Base-by-base conservation (phyloP, 2,329 filamentous ascomycete species). In the Hypocrella siamensis region DNA sequence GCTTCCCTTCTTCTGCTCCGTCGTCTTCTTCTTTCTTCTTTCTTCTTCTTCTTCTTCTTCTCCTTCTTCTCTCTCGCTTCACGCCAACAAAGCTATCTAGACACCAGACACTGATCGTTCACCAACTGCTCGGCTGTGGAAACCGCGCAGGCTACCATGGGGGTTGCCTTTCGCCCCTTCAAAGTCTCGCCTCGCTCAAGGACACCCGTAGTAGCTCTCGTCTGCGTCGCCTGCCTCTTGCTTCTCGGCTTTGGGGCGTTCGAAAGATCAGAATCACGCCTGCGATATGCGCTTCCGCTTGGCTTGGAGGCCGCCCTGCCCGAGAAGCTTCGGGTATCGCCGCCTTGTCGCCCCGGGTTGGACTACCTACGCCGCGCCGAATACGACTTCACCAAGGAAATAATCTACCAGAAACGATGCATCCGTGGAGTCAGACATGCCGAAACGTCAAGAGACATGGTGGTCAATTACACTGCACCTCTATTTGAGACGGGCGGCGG, bases 361-460 rank as follows among this genome's bases (percentile, higher is more conserved):
- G 45, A 51, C 14, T 44, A 53, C 33, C 40, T 54, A 11, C 45
- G 45, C 19, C 47, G 46, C 4, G 31, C 40, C 16, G 38, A 43
- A 4, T 48, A 53, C 24, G 40, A 43, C 17, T 43, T 67, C 24
- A 59, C 58, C 10, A 49, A 56, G 28, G 51, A 52, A 15, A 49
- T 67, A 27, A 37, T 54, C 24, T 67, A 63, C 42, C 54, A 54
- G 12, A 56, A 58, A 12, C 56, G 57, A 18, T 65, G 61, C 38
- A 50, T 67, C 37, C 52, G 51, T 18, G 56, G 60, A 6, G 35
- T 47, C 5, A 45, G 50, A 26, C 49, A 51, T 17, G 35, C 41
- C 15, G 41, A 46, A 4, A 40, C 54, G 27, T 48, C 61, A 34
- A 52, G 61, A 25, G 43, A 53, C 19, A 40, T 42, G 9, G 46